Evolutionary conservation across 805 yeast species (phyloP).

Genomic region (Saturnispora saitoi): DNA sequence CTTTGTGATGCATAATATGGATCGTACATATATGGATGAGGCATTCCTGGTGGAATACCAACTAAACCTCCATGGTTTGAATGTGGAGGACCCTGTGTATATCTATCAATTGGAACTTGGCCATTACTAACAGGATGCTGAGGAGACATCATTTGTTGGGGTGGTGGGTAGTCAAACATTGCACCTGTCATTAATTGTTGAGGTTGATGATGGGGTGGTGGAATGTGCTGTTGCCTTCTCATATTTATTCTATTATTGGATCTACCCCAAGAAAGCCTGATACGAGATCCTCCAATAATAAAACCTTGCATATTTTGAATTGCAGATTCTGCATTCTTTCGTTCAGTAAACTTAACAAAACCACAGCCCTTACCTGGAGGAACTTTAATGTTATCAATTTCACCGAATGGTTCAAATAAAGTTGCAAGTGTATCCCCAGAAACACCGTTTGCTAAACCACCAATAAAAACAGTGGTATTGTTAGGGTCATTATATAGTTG

Average conservation of each 20-base stretch:
- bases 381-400: slow-evolving; percentile 57
- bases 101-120: not conserved
- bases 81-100: not conserved
- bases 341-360: slow-evolving; percentile 55
- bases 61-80: slow-evolving; percentile 18
- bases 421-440: slow-evolving; percentile 52
- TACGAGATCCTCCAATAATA: slow-evolving; percentile 63
- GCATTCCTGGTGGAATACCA: slow-evolving; percentile 24
- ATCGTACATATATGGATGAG: slow-evolving; percentile 28
- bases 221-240: slow-evolving; percentile 8
- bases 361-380: slow-evolving; percentile 80
- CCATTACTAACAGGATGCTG: slow-evolving; percentile 7
- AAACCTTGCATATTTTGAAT: slow-evolving; percentile 75
- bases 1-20: slow-evolving; percentile 22
- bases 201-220: slow-evolving; percentile 11
- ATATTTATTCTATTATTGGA: slow-evolving; percentile 25
- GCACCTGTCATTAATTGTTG: slow-evolving; percentile 18
- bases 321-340: slow-evolving; percentile 72
- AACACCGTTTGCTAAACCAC: slow-evolving; percentile 58
- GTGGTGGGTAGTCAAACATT: slow-evolving; percentile 18
- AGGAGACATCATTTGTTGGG: slow-evolving; percentile 4
- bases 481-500: slow-evolving; percentile 42
- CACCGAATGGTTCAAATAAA: slow-evolving; percentile 68
- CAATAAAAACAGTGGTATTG: slow-evolving; percentile 68
- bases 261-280: slow-evolving; percentile 72